A percentile compares a stretch with the other conserved stretches of the same genome.
Evolutionary conservation across 1,284 basidiomycete species (phyloP).

Genomic region (Cryptococcus sp.): DNA sequence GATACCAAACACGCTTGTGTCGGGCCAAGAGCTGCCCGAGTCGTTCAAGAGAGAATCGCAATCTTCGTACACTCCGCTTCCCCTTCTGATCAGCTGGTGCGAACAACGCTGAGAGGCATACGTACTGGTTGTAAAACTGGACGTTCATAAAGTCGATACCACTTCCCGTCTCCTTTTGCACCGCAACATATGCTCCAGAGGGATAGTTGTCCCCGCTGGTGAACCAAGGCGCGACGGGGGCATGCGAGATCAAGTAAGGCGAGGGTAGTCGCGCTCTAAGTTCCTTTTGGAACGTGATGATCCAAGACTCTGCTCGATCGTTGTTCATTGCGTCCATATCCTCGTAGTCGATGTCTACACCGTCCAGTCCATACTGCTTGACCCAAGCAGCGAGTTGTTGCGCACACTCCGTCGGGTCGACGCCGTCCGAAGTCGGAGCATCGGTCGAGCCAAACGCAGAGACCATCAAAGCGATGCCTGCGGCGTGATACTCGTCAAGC

Average conservation of each 20-base stretch:
- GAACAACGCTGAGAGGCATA: conserved; percentile 19
- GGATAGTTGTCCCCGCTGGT: conserved; percentile 29
- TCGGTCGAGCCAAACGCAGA: conserved; percentile 50
- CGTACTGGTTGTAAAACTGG: conserved; percentile 48
- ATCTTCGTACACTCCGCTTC: conserved; percentile 19
- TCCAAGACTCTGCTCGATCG: conserved; percentile 34
- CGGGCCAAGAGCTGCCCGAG: conserved; percentile 29
- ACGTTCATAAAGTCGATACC: conserved; percentile 40
- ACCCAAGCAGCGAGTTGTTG: conserved; percentile 43
- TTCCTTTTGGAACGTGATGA: conserved; percentile 42
- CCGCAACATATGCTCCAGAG: conserved; percentile 37
- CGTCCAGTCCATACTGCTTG: conserved; percentile 48
- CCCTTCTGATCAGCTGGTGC: conserved; percentile 24
- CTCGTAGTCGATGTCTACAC: conserved; percentile 53
- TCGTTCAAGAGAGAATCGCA: conserved; percentile 33
- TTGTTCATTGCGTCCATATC: conserved; percentile 38
- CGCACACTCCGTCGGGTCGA: conserved; percentile 42
- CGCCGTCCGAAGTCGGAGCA: conserved; percentile 40
- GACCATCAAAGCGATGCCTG: conserved; percentile 49
- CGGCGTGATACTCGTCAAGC: conserved; percentile 45
- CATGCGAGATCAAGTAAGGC: conserved; percentile 43
- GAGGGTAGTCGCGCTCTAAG: conserved; percentile 35
- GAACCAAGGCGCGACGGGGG: conserved; percentile 45
- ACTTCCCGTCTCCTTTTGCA: conserved; percentile 33
- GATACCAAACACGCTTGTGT: conserved; percentile 40